These are phyloP conservation scores for Aspergillus chevalieri DNA, from an alignment of 2,329 filamentous ascomycete genomes.

Conservation along the genomic window DNA sequence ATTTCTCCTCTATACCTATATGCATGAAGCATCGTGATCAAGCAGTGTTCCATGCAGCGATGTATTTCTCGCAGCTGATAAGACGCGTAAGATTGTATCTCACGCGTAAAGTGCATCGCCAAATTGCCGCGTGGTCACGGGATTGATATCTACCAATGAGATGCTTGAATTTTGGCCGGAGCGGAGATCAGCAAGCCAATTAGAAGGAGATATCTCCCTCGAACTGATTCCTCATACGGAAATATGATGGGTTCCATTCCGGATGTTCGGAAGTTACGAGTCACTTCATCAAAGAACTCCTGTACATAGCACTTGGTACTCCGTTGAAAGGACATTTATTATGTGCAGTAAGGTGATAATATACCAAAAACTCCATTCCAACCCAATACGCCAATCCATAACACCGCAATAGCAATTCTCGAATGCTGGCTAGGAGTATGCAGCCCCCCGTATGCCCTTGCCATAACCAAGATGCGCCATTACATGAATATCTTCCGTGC, in stretches of 20 bases:
- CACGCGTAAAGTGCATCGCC: constrained; percentile 33
- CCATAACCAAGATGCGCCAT: constrained; percentile 4
- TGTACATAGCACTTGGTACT: too few species aligned
- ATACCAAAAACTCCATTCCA: background rate
- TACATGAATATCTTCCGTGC: constrained; percentile 67
- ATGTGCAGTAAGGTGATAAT: background rate
- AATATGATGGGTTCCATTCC: background rate
- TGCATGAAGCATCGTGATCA: too few species aligned
- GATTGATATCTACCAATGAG: constrained; percentile 18
- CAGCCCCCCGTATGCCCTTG: too few species aligned
- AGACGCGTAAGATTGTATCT: constrained; percentile 16
- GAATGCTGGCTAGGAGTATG: background rate
- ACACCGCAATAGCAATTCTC: background rate
- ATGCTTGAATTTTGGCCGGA: background rate
- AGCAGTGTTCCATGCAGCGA: constrained; percentile 1
- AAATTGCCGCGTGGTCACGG: constrained; percentile 35
- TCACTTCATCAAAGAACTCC: background rate
- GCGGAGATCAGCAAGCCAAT: background rate
- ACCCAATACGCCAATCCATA: background rate
- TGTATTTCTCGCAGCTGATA: constrained; percentile 7
- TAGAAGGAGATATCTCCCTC: background rate
- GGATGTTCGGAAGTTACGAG: background rate
- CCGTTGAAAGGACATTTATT: background rate
- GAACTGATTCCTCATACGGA: background rate
- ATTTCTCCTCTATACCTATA: too few species aligned